Evolutionary conservation across 1,284 basidiomycete genomes (phyloP), one percentile per base, ranked within the genome.

Genomic region (Porogramme epimiltina): DNA sequence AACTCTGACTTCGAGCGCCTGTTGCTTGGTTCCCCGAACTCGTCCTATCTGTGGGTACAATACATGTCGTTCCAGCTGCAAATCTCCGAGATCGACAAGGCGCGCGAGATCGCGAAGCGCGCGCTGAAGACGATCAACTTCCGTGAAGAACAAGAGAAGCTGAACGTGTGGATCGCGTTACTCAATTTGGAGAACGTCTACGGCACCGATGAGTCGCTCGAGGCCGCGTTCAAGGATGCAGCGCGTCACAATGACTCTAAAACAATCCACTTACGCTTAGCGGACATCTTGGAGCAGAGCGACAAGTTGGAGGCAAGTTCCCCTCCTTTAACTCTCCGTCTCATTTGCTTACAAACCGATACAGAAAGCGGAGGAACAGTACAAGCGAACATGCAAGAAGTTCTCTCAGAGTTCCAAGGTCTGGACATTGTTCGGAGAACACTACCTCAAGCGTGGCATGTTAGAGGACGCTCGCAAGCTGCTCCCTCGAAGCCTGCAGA

Each of bases 61-160:
- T 99, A 96, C 71, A 98, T 99, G 93, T 96, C 95, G 4, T 97
- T 98, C 83, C 93, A 96, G 60, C 78, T 99, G 4, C 93, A 95
- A 62, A 83, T 99, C 15, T 94, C 95, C 39, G 96, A 99, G 71
- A 79, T 98, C 40, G 94, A 95, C 62, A 95, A 95, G 71, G 97
- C 96, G 15, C 84, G 95, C 33, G 84, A 89, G 65, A 88, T 95
- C 43, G 96, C 87, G 16, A 81, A 84, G 47, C 85, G 93, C 25
- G 97, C 95, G 3, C 76, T 97, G 55, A 79, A 86, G 64, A 88
- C 88, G 15, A 99, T 99, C 74, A 89, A 83, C 66, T 98, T 95
- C 76, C 84, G 97, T 48, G 97, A 99, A 71, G 97, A 99, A 72
- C 87, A 87, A 59, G 98, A 99, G 72, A 95, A 91, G 68, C 73